A percentile compares a stretch with the other conserved stretches of the same genome.
Conservation (phyloP, 164 flowering plant genomes). For the Magnolia officinalis region DNA sequence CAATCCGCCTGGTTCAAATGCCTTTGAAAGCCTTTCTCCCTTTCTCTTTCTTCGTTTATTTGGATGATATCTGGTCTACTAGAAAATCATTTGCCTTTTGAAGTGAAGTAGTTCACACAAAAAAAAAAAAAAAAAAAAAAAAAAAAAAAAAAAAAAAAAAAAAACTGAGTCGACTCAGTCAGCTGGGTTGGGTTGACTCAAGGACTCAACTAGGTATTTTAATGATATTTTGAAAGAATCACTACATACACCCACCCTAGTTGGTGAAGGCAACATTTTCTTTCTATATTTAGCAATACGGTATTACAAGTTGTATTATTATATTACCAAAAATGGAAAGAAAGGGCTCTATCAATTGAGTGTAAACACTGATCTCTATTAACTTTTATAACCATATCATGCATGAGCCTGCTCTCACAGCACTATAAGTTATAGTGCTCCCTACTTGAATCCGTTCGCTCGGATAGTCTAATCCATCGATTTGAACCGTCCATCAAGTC, state of each 20-base stretch:
- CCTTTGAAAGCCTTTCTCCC: not conserved
- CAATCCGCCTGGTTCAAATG: no score
- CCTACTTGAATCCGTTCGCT: no score
- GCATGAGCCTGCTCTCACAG: not conserved
- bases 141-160: no score
- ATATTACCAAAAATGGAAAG: not conserved
- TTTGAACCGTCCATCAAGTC: no score
- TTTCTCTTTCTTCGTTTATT: slow-evolving; percentile 11
- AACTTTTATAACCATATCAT: not conserved
- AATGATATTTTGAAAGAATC: not conserved
- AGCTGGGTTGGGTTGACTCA: not conserved
- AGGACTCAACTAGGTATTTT: not conserved
- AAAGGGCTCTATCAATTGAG: not conserved
- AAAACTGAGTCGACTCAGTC: not conserved
- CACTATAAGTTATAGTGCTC: not conserved
- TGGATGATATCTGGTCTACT: slow-evolving; percentile 15
- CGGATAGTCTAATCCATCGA: no score
- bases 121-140: no score
- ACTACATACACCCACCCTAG: not conserved
- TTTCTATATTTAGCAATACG: not conserved
- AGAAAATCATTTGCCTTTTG: slow-evolving; percentile 35
- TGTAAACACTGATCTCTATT: no score
- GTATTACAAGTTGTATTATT: not conserved
- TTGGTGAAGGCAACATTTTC: not conserved
- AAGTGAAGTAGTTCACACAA: not conserved